Evolutionary conservation across 2,329 filamentous ascomycete genomes (phyloP).

Genomic region (Fusarium tanahbumbuense): DNA sequence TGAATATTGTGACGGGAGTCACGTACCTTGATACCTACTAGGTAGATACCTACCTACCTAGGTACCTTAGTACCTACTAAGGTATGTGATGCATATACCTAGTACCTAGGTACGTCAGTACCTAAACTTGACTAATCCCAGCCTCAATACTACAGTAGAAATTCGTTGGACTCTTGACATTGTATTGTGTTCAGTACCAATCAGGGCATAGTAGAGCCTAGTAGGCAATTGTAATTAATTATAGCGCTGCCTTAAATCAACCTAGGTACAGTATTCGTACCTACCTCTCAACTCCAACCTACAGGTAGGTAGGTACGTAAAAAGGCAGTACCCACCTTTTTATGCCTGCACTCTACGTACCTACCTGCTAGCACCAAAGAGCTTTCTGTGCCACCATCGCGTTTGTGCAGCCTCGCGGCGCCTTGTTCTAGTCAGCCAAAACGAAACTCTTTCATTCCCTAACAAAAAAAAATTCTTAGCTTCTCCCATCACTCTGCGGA

Average conservation of each 20-base stretch:
- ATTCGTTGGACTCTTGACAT: not conserved
- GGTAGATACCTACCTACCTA: not conserved
- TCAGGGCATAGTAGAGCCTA: not conserved
- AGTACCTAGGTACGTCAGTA: not conserved
- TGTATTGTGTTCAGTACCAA: conserved; percentile 2
- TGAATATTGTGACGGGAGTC: conserved; percentile 26
- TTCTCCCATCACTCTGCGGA: conserved; percentile 26
- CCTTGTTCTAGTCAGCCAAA: conserved; percentile 31
- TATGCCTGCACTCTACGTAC: not conserved
- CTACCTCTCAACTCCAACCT: too few species aligned
- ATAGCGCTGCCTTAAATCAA: not conserved
- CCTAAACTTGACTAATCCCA: conserved; percentile 13
- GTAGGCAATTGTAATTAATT: not conserved
- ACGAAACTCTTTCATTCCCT: conserved; percentile 13
- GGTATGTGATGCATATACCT: not conserved
- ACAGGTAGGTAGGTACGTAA: too few species aligned
- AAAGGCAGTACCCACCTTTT: not conserved
- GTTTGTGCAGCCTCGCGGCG: conserved; percentile 41
- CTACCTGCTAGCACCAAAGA: not conserved
- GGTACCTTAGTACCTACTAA: too few species aligned
- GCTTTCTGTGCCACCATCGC: conserved; percentile 30
- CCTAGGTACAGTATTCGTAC: not conserved
- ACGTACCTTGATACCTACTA: not conserved
- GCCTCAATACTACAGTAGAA: not conserved
- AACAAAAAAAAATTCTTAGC: conserved; percentile 6